These are phyloP conservation scores for Notholithocarpus densiflorus DNA, from an alignment of 306 rosid genomes.

Conservation along the genomic window DNA sequence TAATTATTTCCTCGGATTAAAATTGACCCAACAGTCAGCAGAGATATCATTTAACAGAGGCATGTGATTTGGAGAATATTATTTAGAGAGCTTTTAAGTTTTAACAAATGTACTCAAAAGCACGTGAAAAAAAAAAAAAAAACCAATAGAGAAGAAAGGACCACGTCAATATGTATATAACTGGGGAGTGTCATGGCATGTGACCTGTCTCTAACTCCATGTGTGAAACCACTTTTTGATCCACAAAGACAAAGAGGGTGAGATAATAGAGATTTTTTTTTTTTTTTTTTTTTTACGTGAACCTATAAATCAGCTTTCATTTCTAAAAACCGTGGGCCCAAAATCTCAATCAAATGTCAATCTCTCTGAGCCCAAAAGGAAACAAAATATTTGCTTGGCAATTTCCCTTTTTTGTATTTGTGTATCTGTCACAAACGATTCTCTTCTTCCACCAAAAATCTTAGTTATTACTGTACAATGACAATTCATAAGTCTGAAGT, in stretches of 20 bases:
- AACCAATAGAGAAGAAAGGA: neutral
- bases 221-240: slow-evolving; percentile 8
- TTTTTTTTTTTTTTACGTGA: too few species aligned
- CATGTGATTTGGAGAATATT: neutral
- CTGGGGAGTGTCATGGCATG: slow-evolving; percentile 4
- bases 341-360: neutral
- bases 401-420: neutral
- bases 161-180: neutral
- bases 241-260: neutral
- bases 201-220: slow-evolving; percentile 25
- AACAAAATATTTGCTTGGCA: neutral
- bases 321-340: neutral
- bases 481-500: too few species aligned
- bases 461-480: too few species aligned
- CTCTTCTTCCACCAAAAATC: neutral
- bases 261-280: neutral
- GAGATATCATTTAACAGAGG: neutral
- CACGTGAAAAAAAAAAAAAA: neutral
- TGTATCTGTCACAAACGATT: neutral
- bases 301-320: neutral
- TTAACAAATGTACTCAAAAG: neutral
- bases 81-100: neutral
- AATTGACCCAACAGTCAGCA: neutral
- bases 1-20: neutral
- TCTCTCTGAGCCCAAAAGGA: neutral